These are phyloP conservation scores for Collybia sp. DNA, from an alignment of 768 basidiomycete genomes.

Conservation along the genomic window DNA sequence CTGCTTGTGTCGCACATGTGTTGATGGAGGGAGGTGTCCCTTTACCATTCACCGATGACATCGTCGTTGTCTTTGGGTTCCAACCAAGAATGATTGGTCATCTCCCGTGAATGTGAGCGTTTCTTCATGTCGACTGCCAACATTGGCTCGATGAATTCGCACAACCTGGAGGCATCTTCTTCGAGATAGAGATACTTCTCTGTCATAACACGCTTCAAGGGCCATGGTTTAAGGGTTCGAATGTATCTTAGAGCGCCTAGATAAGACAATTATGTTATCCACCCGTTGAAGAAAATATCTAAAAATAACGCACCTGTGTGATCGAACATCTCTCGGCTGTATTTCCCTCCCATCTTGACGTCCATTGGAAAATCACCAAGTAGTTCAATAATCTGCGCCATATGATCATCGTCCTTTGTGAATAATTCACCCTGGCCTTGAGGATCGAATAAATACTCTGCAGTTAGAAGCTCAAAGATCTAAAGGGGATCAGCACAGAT, in stretches of 20 bases:
- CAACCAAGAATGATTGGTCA: slow-evolving; percentile 77
- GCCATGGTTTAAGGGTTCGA: slow-evolving; percentile 72
- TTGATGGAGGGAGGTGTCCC: no score
- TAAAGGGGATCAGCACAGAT: slow-evolving; percentile 16
- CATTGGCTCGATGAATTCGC: slow-evolving; percentile 74
- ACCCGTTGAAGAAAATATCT: no score
- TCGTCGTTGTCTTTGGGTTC: slow-evolving; percentile 34
- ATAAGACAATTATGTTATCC: neutral
- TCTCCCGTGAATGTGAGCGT: slow-evolving; percentile 67
- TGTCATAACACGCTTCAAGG: slow-evolving; percentile 76
- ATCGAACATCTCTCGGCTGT: slow-evolving; percentile 83
- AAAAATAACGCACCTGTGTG: slow-evolving; percentile 43
- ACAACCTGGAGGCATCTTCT: slow-evolving; percentile 52
- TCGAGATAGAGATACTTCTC: slow-evolving; percentile 82
- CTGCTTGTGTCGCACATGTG: no score
- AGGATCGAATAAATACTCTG: slow-evolving; percentile 91
- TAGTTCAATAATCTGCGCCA: slow-evolving; percentile 93
- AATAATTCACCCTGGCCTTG: slow-evolving; percentile 78
- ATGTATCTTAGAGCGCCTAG: slow-evolving; percentile 70
- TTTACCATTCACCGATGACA: slow-evolving; percentile 40
- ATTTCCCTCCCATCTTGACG: slow-evolving; percentile 80
- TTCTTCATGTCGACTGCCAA: slow-evolving; percentile 62
- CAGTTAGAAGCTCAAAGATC: slow-evolving; percentile 87
- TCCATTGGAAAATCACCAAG: slow-evolving; percentile 73
- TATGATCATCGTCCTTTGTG: slow-evolving; percentile 92